phyloP scores from a whole-genome alignment of 768 basidiomycete genomes.

The Trichaptum fuscoviolaceum region DNA sequence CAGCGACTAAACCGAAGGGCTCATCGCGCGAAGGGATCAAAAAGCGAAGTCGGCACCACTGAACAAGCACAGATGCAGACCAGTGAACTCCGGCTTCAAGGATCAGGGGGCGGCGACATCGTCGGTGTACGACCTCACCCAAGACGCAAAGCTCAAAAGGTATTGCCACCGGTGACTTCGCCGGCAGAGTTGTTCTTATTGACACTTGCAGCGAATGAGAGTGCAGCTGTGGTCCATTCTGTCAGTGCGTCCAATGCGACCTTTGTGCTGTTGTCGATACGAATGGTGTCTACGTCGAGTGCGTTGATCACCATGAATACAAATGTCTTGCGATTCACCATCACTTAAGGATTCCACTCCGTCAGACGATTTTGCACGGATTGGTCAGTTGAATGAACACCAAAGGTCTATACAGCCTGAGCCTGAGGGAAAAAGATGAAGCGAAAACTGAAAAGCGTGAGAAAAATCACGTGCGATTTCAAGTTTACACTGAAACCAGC shows the following conservation, averaged over 20 bases:
- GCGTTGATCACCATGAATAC: conserved; percentile 84
- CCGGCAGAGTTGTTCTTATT: no score
- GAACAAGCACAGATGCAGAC: conserved; percentile 88
- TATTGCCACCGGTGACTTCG: no score
- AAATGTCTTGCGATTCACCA: no score
- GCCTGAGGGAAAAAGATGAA: no score
- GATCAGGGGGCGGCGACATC: conserved; percentile 56
- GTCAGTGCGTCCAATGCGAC: conserved; percentile 79
- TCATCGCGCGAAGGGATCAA: no score
- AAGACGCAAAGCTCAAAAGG: conserved; percentile 75
- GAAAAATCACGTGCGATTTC: no score
- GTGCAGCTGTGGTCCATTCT: conserved; percentile 67
- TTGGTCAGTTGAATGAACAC: conserved; percentile 92
- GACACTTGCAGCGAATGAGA: no score
- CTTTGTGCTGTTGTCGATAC: conserved; percentile 93
- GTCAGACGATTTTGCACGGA: conserved; percentile 94
- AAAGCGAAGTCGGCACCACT: no score
- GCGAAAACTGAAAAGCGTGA: no score
- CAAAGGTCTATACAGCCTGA: no score
- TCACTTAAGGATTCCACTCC: conserved; percentile 84
- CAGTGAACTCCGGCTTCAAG: conserved; percentile 97
- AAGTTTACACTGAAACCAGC: no score
- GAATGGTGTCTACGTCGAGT: conserved; percentile 89
- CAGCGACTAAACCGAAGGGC: no score
- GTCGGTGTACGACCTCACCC: conserved; percentile 85